A percentile compares a stretch with the other conserved stretches of the same genome.
Conservation (phyloP, 495 filamentous ascomycete species). For the Podospora australis region DNA sequence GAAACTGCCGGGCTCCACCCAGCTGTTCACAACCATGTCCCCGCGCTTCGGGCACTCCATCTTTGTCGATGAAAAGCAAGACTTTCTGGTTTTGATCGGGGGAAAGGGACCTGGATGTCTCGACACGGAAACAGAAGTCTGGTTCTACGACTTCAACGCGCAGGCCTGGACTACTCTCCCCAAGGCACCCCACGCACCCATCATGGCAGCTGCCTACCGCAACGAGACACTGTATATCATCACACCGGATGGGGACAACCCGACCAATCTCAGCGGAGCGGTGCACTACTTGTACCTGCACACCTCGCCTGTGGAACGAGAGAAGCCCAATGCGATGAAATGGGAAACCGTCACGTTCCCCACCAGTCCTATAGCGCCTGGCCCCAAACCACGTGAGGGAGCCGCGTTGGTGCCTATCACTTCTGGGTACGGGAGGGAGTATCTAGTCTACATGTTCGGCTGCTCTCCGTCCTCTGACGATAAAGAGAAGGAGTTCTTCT, state of each 20-base stretch:
- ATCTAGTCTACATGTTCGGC: constrained; percentile 49
- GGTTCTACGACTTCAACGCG: constrained; percentile 39
- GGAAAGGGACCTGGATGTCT: constrained; percentile 23
- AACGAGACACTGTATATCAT: constrained; percentile 42
- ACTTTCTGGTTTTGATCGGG: constrained; percentile 39
- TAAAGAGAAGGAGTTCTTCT: constrained; percentile 14
- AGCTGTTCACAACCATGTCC: constrained; percentile 16
- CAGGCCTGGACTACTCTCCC: constrained; percentile 42
- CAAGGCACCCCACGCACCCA: constrained; percentile 23
- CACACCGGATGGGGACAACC: constrained; percentile 13
- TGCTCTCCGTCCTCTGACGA: constrained; percentile 11
- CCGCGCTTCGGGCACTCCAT: constrained; percentile 21
- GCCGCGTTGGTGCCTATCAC: constrained; percentile 41
- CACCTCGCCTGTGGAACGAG: constrained; percentile 23
- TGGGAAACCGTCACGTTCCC: constrained; percentile 44
- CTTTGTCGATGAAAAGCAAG: constrained; percentile 17
- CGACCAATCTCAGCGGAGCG: constrained; percentile 27
- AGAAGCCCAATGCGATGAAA: constrained; percentile 18
- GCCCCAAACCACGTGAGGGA: constrained; percentile 37
- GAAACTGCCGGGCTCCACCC: constrained; percentile 13
- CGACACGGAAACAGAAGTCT: constrained; percentile 29
- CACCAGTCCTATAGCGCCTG: constrained; percentile 38
- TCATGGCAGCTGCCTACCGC: constrained; percentile 31
- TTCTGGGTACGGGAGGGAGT: constrained; percentile 45
- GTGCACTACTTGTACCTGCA: constrained; percentile 38